Percentiles rank a stretch among this genome's conserved stretches.
phyloP scores from a whole-genome alignment of 2,329 filamentous ascomycete species.

The Apiospora rasikravindrae region DNA sequence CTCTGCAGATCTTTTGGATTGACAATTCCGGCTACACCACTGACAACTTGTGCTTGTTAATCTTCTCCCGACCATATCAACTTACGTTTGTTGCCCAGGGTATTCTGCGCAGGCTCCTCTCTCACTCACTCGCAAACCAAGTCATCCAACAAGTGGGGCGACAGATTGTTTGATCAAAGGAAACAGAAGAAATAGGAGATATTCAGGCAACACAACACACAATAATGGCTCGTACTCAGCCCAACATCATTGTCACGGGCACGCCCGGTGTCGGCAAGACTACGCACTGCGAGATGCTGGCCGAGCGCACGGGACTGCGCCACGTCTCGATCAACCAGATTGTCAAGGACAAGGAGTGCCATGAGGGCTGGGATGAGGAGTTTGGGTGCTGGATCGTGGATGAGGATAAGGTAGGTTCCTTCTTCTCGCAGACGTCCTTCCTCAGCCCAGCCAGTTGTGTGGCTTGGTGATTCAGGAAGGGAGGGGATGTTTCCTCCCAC shows the following conservation, averaged over 20 bases:
- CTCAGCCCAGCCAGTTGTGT: not conserved
- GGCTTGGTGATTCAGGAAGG: not conserved
- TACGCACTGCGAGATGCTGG: conserved; percentile 84
- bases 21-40: not conserved
- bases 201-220: not conserved
- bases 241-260: conserved; percentile 94
- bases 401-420: conserved; percentile 78
- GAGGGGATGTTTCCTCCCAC: conserved; percentile 17
- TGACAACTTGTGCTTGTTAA: not conserved
- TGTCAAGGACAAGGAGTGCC: conserved; percentile 85
- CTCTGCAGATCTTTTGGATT: too few relatives aligned
- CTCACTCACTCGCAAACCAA: not conserved
- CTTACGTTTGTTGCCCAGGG: too few relatives aligned
- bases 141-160: not conserved
- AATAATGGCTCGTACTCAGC: conserved; percentile 55
- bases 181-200: not conserved
- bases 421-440: too few relatives aligned
- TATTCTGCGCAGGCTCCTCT: not conserved
- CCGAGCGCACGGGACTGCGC: conserved; percentile 75
- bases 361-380: conserved; percentile 87
- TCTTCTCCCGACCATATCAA: not conserved
- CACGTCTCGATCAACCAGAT: conserved; percentile 90
- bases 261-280: conserved; percentile 97
- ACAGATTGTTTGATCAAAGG: not conserved
- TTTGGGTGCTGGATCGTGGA: conserved; percentile 91